These are phyloP conservation scores for Triticum aestivum DNA, from an alignment of 176 grass and related monocot species.

Conservation along the genomic window DNA sequence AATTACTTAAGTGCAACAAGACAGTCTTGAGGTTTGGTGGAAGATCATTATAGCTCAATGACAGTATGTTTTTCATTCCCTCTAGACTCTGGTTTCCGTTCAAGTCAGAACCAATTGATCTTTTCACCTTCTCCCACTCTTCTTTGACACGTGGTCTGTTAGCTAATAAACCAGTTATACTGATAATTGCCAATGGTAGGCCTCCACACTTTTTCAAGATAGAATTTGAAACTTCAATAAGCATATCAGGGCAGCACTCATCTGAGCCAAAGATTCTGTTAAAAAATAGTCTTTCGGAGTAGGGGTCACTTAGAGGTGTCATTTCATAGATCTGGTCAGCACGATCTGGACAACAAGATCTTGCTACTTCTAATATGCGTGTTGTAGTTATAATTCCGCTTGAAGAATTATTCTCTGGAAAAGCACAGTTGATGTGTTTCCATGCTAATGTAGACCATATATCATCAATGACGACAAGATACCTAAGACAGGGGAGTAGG, in stretches of 20 bases:
- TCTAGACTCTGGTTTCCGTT: background rate
- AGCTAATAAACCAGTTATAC: background rate
- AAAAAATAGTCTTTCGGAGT: background rate
- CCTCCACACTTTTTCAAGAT: background rate
- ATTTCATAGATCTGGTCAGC: background rate
- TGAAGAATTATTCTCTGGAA: no score
- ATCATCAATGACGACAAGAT: background rate
- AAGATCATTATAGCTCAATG: slow-evolving; percentile 19
- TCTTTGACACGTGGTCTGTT: background rate
- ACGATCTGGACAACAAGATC: background rate
- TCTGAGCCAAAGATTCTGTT: background rate
- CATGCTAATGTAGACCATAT: background rate
- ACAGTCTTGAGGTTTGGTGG: background rate
- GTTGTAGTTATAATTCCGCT: no score
- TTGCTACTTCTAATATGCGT: background rate
- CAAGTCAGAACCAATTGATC: slow-evolving; percentile 10
- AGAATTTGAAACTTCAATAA: background rate
- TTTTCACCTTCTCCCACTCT: slow-evolving; percentile 15
- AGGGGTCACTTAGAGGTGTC: background rate
- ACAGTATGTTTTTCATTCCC: background rate
- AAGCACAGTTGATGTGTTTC: no score
- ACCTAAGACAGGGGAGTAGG: background rate
- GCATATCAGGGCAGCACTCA: background rate
- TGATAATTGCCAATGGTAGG: background rate
- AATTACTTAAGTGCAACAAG: background rate